Conservation (phyloP, 2,329 filamentous ascomycete genomes). For the Malbranchea zuffiana region DNA sequence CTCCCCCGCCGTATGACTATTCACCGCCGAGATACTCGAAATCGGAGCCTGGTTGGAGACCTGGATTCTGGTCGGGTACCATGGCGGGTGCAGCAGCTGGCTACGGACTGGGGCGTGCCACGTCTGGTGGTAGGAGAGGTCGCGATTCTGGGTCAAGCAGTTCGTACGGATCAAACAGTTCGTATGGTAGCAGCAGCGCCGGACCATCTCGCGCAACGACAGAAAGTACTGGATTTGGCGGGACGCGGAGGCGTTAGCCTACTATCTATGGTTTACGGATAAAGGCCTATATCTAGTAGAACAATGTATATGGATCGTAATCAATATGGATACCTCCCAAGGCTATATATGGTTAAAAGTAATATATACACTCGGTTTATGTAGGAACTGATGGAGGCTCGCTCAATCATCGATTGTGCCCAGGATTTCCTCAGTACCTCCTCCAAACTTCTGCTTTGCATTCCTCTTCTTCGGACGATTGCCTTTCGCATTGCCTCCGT, state of each 20-base stretch:
- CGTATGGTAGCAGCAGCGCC: constrained; percentile 5
- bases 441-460: constrained; percentile 19
- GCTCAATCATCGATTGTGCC: constrained; percentile 27
- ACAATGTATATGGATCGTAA: background rate
- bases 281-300: background rate
- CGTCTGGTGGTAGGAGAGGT: constrained; percentile 1
- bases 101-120: constrained; percentile 30
- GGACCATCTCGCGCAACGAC: constrained; percentile 10
- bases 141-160: constrained; percentile 2
- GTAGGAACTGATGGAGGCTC: background rate
- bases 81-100: constrained; percentile 33
- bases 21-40: constrained; percentile 20
- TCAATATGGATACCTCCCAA: background rate
- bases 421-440: constrained; percentile 32
- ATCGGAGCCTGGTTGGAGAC: constrained; percentile 29
- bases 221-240: constrained; percentile 14
- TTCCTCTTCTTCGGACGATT: constrained; percentile 22
- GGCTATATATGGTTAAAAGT: background rate
- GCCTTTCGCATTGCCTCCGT: constrained; percentile 19
- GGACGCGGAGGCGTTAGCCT: constrained; percentile 11
- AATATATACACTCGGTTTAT: background rate
- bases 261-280: background rate
- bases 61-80: constrained; percentile 40
- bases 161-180: no score
- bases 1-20: constrained; percentile 35